Evolutionary conservation across 2,329 filamentous ascomycete genomes (phyloP).

Genomic region (Fusarium nematophilum): DNA sequence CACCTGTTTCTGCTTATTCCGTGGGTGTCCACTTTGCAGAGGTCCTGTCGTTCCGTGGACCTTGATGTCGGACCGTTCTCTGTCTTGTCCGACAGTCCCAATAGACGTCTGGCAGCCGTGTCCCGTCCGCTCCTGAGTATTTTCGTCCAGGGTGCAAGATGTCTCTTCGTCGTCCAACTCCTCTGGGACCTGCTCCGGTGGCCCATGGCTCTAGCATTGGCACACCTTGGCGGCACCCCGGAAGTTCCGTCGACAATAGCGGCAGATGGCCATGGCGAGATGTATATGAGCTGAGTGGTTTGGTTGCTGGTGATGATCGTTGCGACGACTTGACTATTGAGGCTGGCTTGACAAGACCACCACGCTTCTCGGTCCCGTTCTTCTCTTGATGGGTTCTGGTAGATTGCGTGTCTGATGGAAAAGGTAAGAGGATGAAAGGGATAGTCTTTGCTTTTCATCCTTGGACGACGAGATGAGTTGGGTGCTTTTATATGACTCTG

Average conservation of each 20-base stretch:
- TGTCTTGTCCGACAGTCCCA: too few relatives aligned
- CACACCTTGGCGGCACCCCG: conserved; percentile 4
- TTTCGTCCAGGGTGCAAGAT: too few relatives aligned
- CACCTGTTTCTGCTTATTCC: background rate
- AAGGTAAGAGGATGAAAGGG: too few relatives aligned
- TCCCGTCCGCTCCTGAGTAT: background rate
- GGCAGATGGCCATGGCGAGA: conserved; percentile 2
- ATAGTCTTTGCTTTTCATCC: too few relatives aligned
- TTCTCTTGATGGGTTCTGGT: too few relatives aligned
- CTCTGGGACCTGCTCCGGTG: background rate
- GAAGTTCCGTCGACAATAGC: background rate
- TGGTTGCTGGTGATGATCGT: background rate
- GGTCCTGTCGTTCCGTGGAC: background rate
- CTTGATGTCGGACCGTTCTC: background rate
- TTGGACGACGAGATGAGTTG: too few relatives aligned
- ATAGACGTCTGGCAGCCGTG: too few relatives aligned
- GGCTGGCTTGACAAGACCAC: background rate
- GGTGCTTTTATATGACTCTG: too few relatives aligned
- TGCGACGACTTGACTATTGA: background rate
- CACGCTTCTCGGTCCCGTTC: too few relatives aligned
- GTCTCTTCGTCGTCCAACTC: background rate
- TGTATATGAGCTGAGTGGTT: too few relatives aligned
- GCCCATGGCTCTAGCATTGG: conserved; percentile 1
- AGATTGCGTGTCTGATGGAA: too few relatives aligned
- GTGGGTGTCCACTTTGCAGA: background rate